These are phyloP conservation scores for Phytophthora ohioensis DNA, from an alignment of 352 stramenopile genomes.

Conservation along the genomic window DNA sequence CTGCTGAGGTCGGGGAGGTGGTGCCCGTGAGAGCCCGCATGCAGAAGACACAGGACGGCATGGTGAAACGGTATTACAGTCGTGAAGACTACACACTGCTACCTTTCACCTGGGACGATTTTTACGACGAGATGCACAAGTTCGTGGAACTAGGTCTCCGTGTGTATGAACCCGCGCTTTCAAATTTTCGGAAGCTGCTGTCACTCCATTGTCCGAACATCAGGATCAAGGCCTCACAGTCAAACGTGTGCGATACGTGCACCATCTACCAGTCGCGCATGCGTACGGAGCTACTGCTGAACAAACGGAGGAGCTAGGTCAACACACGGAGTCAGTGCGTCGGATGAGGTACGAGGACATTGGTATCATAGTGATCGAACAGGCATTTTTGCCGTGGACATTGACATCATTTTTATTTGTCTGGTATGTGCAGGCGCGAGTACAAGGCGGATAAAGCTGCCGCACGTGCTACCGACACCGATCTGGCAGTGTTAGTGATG, in stretches of 20 bases:
- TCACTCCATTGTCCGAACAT: conserved; percentile 16
- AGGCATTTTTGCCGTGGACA: neutral
- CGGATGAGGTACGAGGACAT: conserved; percentile 27
- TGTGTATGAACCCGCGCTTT: no score
- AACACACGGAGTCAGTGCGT: conserved; percentile 19
- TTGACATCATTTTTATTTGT: neutral
- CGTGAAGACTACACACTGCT: no score
- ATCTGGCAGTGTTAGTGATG: conserved; percentile 24
- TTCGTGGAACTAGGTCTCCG: no score
- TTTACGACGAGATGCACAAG: no score
- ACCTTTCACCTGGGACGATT: no score
- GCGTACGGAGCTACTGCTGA: conserved; percentile 5
- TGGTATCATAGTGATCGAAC: conserved; percentile 21
- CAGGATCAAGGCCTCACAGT: conserved; percentile 3
- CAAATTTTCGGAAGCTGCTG: neutral
- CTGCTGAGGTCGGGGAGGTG: conserved; percentile 12
- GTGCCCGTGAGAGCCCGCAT: conserved; percentile 9
- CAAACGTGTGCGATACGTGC: conserved; percentile 20
- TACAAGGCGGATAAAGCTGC: neutral
- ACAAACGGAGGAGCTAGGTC: conserved; percentile 21
- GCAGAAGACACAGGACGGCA: conserved; percentile 1
- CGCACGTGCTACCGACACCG: neutral
- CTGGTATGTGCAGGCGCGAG: neutral
- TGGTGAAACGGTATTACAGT: neutral
- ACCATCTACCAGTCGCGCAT: conserved; percentile 22